Percentiles rank a stretch among this genome's conserved stretches.
Evolutionary conservation across 768 basidiomycete genomes (phyloP).

Genomic region (Boletus rubroflammeus): DNA sequence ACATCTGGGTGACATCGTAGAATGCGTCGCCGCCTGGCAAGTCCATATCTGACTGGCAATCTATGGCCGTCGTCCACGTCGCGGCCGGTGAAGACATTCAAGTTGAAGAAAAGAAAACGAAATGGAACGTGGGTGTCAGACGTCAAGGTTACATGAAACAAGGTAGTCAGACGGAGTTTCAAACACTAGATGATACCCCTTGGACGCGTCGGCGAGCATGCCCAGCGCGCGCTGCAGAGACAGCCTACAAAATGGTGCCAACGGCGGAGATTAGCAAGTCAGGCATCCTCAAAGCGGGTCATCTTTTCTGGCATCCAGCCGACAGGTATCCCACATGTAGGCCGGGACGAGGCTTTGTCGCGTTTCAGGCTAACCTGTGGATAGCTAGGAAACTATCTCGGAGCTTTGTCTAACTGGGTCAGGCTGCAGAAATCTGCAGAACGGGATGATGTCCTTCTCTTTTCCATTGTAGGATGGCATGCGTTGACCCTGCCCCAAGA

Average conservation of each 20-base stretch:
- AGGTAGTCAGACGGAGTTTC: slow-evolving; percentile 25
- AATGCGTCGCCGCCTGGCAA: slow-evolving; percentile 61
- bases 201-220: slow-evolving; percentile 5
- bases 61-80: slow-evolving; percentile 16
- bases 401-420: slow-evolving; percentile 89
- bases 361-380: neutral
- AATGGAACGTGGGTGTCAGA: neutral
- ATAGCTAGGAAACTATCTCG: slow-evolving; percentile 91
- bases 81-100: slow-evolving; percentile 2
- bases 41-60: slow-evolving; percentile 10
- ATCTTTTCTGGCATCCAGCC: slow-evolving; percentile 94
- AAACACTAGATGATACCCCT: slow-evolving; percentile 22
- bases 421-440: slow-evolving; percentile 61
- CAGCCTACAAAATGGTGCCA: neutral
- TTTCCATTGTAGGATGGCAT: slow-evolving; percentile 92
- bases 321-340: slow-evolving; percentile 85
- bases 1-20: slow-evolving; percentile 58
- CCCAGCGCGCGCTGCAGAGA: slow-evolving; percentile 2
- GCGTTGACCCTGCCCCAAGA: slow-evolving; percentile 91
- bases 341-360: slow-evolving; percentile 11
- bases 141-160: slow-evolving; percentile 10
- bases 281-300: slow-evolving; percentile 32
- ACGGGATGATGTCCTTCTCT: slow-evolving; percentile 64
- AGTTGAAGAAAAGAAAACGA: neutral
- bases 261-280: slow-evolving; percentile 8